phyloP scores from a whole-genome alignment of 2,329 filamentous ascomycete species.

The Teratosphaeria gauchensis region DNA sequence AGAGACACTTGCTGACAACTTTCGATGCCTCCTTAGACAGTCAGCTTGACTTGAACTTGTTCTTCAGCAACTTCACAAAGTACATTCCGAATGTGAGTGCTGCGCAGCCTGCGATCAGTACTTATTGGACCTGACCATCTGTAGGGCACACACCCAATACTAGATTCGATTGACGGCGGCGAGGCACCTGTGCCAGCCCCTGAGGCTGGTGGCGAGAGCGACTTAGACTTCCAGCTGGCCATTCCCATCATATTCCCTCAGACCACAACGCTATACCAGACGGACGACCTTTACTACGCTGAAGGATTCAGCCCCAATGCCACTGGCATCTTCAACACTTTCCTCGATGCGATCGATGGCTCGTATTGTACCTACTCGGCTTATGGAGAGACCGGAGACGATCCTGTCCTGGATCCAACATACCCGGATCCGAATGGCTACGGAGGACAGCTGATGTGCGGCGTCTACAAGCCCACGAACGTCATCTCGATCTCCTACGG shows the following conservation, averaged over 20 bases:
- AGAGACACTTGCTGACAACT: background rate
- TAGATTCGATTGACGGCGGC: conserved; percentile 10
- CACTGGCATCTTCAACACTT: conserved; percentile 34
- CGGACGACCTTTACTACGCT: conserved; percentile 30
- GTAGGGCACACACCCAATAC: conserved; percentile 4
- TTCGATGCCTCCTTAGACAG: background rate
- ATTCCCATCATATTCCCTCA: conserved; percentile 46
- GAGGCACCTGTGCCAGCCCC: conserved; percentile 17
- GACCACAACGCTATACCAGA: conserved; percentile 39
- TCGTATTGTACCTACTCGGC: conserved; percentile 30
- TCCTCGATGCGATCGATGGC: conserved; percentile 23
- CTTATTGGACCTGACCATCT: background rate
- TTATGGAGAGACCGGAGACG: conserved; percentile 33
- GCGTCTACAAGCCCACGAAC: conserved; percentile 45
- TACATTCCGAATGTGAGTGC: conserved; percentile 9
- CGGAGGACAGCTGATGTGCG: conserved; percentile 37
- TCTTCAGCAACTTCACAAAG: conserved; percentile 25
- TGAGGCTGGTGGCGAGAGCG: conserved; percentile 30
- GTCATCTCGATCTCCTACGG: conserved; percentile 53
- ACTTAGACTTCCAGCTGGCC: conserved; percentile 42
- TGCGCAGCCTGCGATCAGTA: background rate
- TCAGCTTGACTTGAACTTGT: conserved; percentile 32
- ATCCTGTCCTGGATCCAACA: conserved; percentile 37
- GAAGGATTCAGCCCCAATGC: conserved; percentile 26
- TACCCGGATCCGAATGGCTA: conserved; percentile 41